phyloP scores from a whole-genome alignment of 768 basidiomycete genomes.

The Cystobasidium onofrii region DNA sequence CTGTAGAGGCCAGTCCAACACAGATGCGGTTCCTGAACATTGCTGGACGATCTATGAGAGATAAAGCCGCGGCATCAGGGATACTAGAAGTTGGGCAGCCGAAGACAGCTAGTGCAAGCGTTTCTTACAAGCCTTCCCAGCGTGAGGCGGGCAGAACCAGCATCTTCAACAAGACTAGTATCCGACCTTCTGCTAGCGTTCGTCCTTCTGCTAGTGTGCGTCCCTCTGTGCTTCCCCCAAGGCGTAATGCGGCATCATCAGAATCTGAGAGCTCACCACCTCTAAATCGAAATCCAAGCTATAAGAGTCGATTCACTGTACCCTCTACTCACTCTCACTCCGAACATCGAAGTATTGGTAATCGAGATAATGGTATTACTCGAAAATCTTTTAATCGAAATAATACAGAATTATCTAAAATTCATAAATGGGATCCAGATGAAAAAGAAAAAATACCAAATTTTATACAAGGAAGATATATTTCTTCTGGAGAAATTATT shows the following conservation, averaged over 20 bases:
- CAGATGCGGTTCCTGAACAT: not conserved
- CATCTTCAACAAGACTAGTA: not conserved
- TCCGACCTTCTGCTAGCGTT: not conserved
- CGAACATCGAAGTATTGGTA: too few relatives aligned
- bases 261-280: not conserved
- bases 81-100: too few relatives aligned
- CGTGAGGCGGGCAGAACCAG: not conserved
- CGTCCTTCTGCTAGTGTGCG: too few relatives aligned
- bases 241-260: not conserved
- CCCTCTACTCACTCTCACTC: not conserved
- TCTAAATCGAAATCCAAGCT: not conserved
- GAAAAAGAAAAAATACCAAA: not conserved
- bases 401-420: not conserved
- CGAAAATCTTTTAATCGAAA: not conserved
- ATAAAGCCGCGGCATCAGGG: not conserved
- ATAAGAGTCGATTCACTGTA: not conserved
- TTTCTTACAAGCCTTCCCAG: not conserved
- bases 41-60: not conserved
- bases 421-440: not conserved
- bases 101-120: not conserved
- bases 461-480: not conserved
- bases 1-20: not conserved
- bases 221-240: not conserved
- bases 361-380: not conserved
- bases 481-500: not conserved